Evolutionary conservation across 331 rosid species (phyloP).

Genomic region (Dryas integrifolia): DNA sequence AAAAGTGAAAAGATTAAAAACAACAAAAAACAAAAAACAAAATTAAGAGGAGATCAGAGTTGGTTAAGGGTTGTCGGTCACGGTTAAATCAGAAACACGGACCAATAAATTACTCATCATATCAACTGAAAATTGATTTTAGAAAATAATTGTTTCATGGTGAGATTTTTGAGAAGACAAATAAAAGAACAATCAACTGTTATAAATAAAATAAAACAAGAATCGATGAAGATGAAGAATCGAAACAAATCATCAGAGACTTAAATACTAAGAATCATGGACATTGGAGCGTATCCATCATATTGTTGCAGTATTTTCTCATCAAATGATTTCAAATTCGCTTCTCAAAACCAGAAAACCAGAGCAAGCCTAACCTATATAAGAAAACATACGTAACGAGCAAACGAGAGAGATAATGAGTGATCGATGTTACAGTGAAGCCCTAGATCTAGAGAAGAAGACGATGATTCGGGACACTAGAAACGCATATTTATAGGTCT

Average conservation of each 20-base stretch:
- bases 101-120: constrained; percentile 62
- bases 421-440: neutral
- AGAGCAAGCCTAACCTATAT: neutral
- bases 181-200: too few species aligned
- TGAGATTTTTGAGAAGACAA: too few species aligned
- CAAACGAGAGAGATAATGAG: neutral
- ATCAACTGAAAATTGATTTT: neutral
- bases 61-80: constrained; percentile 49
- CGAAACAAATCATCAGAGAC: constrained; percentile 66
- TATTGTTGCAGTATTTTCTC: constrained; percentile 85
- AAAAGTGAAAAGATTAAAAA: neutral
- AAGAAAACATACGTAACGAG: neutral
- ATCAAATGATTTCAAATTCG: constrained; percentile 44
- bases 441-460: neutral
- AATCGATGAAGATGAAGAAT: neutral
- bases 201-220: too few species aligned
- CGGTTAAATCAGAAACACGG: constrained; percentile 72
- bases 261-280: constrained; percentile 75
- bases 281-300: constrained; percentile 47
- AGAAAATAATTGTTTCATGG: too few species aligned
- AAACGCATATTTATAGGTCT: neutral
- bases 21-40: neutral
- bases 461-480: accelerated
- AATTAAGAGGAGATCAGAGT: constrained; percentile 48
- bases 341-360: neutral